Conservation (phyloP, 371 early-diverging fungal species). For the Phascolomyces articulosus region DNA sequence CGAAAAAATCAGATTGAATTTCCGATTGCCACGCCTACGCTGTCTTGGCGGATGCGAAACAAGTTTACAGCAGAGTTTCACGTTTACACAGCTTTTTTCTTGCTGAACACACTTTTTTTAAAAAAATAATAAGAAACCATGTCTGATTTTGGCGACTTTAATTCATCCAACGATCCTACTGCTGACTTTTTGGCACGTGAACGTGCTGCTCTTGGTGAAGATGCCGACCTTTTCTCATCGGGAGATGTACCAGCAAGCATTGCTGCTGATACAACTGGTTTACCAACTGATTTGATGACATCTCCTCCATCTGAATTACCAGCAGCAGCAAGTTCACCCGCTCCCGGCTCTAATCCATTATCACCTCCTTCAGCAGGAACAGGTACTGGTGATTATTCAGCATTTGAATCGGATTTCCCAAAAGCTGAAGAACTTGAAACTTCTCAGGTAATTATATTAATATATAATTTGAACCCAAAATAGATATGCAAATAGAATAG, state of each 20-base stretch:
- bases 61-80: too few relatives aligned
- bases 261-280: conserved; percentile 9
- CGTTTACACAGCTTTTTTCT: too few relatives aligned
- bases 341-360: conserved; percentile 3
- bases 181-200: conserved; percentile 94
- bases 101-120: background rate
- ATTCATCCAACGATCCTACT: conserved; percentile 73
- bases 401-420: conserved; percentile 46
- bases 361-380: conserved; percentile 15
- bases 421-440: conserved; percentile 54
- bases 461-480: background rate
- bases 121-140: conserved; percentile 17
- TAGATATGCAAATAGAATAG: too few relatives aligned
- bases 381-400: conserved; percentile 25
- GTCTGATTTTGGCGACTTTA: conserved; percentile 64
- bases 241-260: conserved; percentile 11
- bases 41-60: too few relatives aligned
- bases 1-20: background rate
- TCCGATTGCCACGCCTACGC: background rate
- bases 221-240: conserved; percentile 66
- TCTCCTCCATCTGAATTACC: conserved; percentile 12
- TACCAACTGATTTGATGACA: conserved; percentile 17
- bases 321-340: conserved; percentile 17
- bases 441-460: conserved; percentile 36
- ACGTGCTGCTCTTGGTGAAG: conserved; percentile 82